Conservation (phyloP, 208 protist genomes). For the Wallacemonas collosoma region DNA sequence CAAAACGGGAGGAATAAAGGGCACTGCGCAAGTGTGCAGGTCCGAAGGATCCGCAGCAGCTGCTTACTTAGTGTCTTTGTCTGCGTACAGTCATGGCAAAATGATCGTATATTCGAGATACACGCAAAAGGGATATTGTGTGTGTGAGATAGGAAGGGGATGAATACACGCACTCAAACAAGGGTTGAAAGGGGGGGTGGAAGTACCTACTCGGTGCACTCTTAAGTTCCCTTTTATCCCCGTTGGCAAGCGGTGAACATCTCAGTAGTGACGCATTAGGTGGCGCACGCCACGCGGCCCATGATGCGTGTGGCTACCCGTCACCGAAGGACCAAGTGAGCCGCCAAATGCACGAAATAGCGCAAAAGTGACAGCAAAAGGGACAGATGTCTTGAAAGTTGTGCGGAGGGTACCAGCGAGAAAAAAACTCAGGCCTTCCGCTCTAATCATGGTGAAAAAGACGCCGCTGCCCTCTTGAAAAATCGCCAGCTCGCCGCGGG, state of each 20-base stretch:
- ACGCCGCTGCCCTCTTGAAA: conserved; percentile 75
- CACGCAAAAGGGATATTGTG: too few relatives aligned
- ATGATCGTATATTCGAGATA: too few relatives aligned
- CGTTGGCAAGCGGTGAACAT: background rate
- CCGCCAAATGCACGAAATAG: conserved; percentile 73
- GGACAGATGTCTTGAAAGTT: conserved; percentile 85
- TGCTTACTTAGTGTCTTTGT: too few relatives aligned
- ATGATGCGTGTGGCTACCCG: conserved; percentile 22
- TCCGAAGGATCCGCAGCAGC: too few relatives aligned
- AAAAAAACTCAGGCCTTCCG: conserved; percentile 78
- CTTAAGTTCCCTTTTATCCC: too few relatives aligned
- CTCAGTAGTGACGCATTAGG: conserved; percentile 38
- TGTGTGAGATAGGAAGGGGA: too few relatives aligned
- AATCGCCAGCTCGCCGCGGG: conserved; percentile 63
- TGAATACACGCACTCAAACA: too few relatives aligned
- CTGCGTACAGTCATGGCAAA: too few relatives aligned
- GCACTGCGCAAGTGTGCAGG: too few relatives aligned
- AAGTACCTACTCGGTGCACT: too few relatives aligned
- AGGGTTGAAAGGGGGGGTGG: too few relatives aligned
- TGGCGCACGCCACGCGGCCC: conserved; percentile 36
- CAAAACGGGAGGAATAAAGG: too few relatives aligned
- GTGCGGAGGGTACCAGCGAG: conserved; percentile 72
- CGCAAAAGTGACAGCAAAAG: conserved; percentile 82
- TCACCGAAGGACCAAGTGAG: conserved; percentile 52
- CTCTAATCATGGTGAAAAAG: conserved; percentile 46